These are phyloP conservation scores for Thelonectria rubi DNA, from an alignment of 2,329 filamentous ascomycete genomes.

Conservation along the genomic window DNA sequence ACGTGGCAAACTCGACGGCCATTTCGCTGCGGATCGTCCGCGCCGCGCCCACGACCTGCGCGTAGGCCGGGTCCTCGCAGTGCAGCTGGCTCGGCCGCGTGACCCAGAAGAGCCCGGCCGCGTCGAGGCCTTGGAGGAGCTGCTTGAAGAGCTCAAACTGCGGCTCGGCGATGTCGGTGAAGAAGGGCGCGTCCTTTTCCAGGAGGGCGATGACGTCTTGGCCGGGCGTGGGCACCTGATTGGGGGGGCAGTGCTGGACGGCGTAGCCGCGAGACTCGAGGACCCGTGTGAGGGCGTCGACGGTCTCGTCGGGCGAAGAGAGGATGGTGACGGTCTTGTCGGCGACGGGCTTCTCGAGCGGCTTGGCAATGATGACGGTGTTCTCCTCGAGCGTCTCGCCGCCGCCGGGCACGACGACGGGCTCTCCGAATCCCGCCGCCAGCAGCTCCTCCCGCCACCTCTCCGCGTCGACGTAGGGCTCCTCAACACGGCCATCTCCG, in stretches of 20 bases:
- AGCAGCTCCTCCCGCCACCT: constrained; percentile 43
- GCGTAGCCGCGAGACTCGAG: constrained; percentile 30
- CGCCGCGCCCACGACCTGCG: constrained; percentile 41
- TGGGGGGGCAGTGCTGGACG: constrained; percentile 27
- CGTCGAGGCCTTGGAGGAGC: constrained; percentile 6
- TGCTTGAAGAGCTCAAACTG: constrained; percentile 29
- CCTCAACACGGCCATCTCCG: constrained; percentile 38
- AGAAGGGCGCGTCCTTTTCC: constrained; percentile 41
- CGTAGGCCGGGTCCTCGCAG: constrained; percentile 42
- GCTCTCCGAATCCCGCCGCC: constrained; percentile 38
- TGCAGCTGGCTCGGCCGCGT: constrained; percentile 41
- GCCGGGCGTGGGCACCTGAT: constrained; percentile 23
- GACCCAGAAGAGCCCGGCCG: constrained; percentile 43
- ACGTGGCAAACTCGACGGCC: constrained; percentile 40
- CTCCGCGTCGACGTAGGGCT: constrained; percentile 39
- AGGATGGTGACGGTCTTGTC: constrained; percentile 11
- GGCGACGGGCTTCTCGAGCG: neutral
- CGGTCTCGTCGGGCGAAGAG: neutral
- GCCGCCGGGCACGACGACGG: constrained; percentile 32
- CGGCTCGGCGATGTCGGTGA: constrained; percentile 34
- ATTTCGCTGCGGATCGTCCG: constrained; percentile 45
- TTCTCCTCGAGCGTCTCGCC: constrained; percentile 27
- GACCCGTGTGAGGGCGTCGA: constrained; percentile 1
- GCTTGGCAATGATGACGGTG: constrained; percentile 23
- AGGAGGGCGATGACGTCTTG: constrained; percentile 43